Evolutionary conservation across 306 rosid species (phyloP), one percentile per base, ranked within the genome.

Genomic region (Vigna radiata): DNA sequence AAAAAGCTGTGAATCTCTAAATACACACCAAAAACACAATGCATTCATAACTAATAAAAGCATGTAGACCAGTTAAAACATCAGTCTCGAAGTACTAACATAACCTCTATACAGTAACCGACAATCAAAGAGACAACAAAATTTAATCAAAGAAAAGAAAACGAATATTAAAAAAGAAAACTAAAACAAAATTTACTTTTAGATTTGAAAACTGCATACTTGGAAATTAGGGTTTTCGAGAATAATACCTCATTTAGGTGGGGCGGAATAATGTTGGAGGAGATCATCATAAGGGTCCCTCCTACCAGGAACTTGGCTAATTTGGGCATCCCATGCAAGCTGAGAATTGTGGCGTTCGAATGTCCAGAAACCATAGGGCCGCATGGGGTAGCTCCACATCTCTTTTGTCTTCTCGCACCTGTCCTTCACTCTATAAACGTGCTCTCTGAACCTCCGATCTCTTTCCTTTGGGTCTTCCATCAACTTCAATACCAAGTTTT

Each of bases 391-490:
- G 59, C 85, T 87, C 93, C 96, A 91, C 94, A 95, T 95, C 90
- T 95, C 97, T 83, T 88, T 95, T 36, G 97, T 89, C 96, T 91
- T 92, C 11, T 7, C 48, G 75, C 97, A 92, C 60, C 84, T 72
- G 21, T 91, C 82, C 76, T 85, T 85, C 43, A n/a, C 48, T 4
- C 19, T 7, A 47, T 85, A 85, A 1, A 85, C 36, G 6, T 86
- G 97, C 78, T 95, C 97, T 69, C 97, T 87, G 79, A 92, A 92
- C 72, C 84, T 90, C 29, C 91, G 80, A 82, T 95, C 99, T 85
- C 99, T 88, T 85, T 88, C 97, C 78, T 92, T 79, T n/a, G 99
- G 99, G 44, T 95, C 92, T 85, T 95, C 99, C 97, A 92, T 90
- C 79, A 95, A 13, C 83, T 75, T 92, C 85, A 95, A 61, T 7